Evolutionary conservation across 306 rosid genomes (phyloP).

Genomic region (Cucurbita moschata): DNA sequence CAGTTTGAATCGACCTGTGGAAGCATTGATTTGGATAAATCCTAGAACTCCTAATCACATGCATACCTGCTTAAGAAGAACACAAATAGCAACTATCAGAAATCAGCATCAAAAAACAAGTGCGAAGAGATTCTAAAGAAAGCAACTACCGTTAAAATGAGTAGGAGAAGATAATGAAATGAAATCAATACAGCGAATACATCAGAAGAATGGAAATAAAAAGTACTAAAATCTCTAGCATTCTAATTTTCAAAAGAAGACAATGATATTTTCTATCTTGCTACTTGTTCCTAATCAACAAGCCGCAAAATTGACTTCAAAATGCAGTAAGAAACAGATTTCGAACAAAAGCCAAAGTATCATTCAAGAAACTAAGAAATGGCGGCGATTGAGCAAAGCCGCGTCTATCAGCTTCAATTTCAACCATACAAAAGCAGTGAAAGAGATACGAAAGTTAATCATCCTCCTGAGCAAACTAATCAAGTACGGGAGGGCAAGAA

Average conservation of each 20-base stretch:
- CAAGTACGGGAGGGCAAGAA: neutral
- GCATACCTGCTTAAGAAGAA: constrained; percentile 16
- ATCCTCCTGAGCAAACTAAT: neutral
- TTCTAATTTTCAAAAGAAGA: neutral
- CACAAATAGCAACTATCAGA: neutral
- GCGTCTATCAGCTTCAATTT: neutral
- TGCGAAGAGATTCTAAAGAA: neutral
- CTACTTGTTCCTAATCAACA: neutral
- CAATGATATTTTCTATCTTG: neutral
- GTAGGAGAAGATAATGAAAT: neutral
- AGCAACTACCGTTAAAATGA: neutral
- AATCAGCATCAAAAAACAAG: neutral
- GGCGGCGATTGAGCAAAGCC: neutral
- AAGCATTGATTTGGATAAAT: constrained; percentile 23
- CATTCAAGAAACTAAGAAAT: neutral
- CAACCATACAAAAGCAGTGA: neutral
- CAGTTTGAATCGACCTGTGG: constrained; percentile 49
- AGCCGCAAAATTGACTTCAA: neutral
- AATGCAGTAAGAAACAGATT: neutral
- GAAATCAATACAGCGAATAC: neutral
- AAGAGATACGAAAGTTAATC: neutral
- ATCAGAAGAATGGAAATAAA: neutral
- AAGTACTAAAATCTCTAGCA: neutral
- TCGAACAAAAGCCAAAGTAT: neutral
- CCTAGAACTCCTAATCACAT: constrained; percentile 20